phyloP scores from a whole-genome alignment of 2,329 filamentous ascomycete genomes.

The Penicillium sumatraense region DNA sequence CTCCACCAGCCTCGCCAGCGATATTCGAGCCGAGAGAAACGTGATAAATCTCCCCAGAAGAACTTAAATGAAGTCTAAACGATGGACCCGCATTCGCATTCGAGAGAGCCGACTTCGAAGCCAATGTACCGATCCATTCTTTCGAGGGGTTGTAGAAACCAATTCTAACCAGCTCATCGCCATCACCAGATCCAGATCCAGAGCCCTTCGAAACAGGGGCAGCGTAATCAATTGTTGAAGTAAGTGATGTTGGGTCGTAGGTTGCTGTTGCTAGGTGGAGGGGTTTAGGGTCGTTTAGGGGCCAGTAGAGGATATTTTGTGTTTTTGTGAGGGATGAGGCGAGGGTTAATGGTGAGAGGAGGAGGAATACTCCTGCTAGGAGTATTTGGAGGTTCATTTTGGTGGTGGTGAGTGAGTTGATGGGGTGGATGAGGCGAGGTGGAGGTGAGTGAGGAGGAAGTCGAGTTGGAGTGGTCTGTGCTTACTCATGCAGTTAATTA shows the following conservation, averaged over 20 bases:
- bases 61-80: conserved; percentile 46
- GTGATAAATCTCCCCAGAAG: conserved; percentile 43
- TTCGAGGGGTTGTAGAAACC: conserved; percentile 52
- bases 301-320: conserved; percentile 45
- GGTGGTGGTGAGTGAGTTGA: too few species aligned
- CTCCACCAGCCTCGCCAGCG: conserved; percentile 34
- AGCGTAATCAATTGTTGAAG: conserved; percentile 42
- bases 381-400: conserved; percentile 26
- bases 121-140: conserved; percentile 48
- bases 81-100: too few species aligned
- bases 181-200: too few species aligned
- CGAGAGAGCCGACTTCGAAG: conserved; percentile 43
- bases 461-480: background rate
- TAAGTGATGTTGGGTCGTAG: conserved; percentile 45
- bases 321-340: conserved; percentile 19
- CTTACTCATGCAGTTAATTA: too few species aligned
- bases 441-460: too few species aligned
- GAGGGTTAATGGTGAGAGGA: conserved; percentile 14
- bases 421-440: background rate
- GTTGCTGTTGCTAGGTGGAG: conserved; percentile 45
- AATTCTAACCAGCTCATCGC: conserved; percentile 57
- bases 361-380: conserved; percentile 17
- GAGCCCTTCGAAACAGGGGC: conserved; percentile 14
- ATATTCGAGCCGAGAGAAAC: conserved; percentile 39
- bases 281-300: conserved; percentile 37